Base-by-base conservation (phyloP, 805 yeast species). In the Candida loeiensis region DNA sequence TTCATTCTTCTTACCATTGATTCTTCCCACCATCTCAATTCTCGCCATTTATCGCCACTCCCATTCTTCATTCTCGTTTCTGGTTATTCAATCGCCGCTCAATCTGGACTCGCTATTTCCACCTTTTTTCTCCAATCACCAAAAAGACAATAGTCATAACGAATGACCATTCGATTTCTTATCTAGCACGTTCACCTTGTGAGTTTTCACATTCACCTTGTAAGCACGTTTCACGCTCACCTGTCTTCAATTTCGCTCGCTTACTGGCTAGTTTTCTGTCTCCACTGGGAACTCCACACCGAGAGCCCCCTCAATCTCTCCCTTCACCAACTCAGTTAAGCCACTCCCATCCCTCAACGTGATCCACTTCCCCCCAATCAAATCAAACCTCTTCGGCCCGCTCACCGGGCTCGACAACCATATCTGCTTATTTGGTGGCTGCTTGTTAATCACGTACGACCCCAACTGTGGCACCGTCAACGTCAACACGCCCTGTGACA, bases 391-490 rank as follows among this genome's bases (percentile, higher is more conserved):
- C 55, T 89, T 88, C 4, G 99, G 99, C 0, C 99, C 99, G 6
- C 95, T 84, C 3, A 88, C 56, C 0, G 99, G 99, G 32, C 95
- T 85, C 44, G 95, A 79, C 39, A 91, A 72, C 99, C 99, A 93
- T 21, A 93, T 83, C 60, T 93, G 99, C 63, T 86, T 84, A 64
- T 89, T 93, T 3, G 99, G 97, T 1, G 99, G 99, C 63, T 93
- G 98, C 56, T 89, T 91, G 67, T 93, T 93, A 56, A 93, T 82
- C 20, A 93, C 95, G 57, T 93, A 93, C 0, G 90, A 76, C 1
- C 97, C 98, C 13, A 70, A 67, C 1, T 80, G 76, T 3, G 91
- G 86, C 13, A 85, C 52, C 5, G 71, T 77, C 42, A 93, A 59
- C 1, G 91, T 80, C 63, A 93, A 61, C 6, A 93, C 97, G 6